phyloP scores from a whole-genome alignment of 352 stramenopile genomes.

The Elongisporangium prolatum region DNA sequence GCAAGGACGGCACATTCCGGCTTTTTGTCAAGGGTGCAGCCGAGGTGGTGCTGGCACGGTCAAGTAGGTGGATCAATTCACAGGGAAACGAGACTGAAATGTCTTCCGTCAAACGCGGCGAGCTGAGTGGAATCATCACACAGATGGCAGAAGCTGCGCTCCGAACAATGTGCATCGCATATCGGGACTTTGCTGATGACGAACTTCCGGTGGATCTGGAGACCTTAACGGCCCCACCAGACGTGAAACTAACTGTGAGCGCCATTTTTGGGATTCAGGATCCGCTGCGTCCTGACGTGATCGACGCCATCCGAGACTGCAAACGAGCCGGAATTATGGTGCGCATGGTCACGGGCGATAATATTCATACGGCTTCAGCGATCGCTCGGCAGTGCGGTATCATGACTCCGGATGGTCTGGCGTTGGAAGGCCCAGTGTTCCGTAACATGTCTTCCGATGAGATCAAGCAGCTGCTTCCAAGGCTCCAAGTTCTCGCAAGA shows the following conservation, averaged over 20 bases:
- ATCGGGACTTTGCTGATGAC: slow-evolving; percentile 59
- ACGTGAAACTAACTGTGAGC: slow-evolving; percentile 73
- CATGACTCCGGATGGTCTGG: slow-evolving; percentile 85
- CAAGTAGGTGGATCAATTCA: slow-evolving; percentile 65
- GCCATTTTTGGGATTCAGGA: slow-evolving; percentile 97
- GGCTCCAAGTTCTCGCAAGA: slow-evolving; percentile 89
- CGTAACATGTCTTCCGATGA: slow-evolving; percentile 73
- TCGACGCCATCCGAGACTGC: slow-evolving; percentile 91
- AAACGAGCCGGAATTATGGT: slow-evolving; percentile 97
- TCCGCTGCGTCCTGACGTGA: slow-evolving; percentile 92
- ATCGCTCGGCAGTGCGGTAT: slow-evolving; percentile 97
- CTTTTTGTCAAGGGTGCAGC: slow-evolving; percentile 75
- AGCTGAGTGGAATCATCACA: slow-evolving; percentile 71
- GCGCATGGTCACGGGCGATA: slow-evolving; percentile 99
- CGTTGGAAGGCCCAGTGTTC: slow-evolving; percentile 92
- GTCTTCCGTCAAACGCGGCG: slow-evolving; percentile 46
- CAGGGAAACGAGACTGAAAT: slow-evolving; percentile 45
- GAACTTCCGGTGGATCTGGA: slow-evolving; percentile 62
- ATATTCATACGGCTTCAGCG: slow-evolving; percentile 95
- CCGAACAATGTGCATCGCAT: slow-evolving; percentile 84
- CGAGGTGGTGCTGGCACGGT: slow-evolving; percentile 57
- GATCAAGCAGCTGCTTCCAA: slow-evolving; percentile 51
- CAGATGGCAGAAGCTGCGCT: slow-evolving; percentile 82
- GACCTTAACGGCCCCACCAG: slow-evolving; percentile 46
- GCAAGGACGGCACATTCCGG: slow-evolving; percentile 24